Base-by-base conservation (phyloP, 108 stramenopile genomes). In the Nitzschia sp. region DNA sequence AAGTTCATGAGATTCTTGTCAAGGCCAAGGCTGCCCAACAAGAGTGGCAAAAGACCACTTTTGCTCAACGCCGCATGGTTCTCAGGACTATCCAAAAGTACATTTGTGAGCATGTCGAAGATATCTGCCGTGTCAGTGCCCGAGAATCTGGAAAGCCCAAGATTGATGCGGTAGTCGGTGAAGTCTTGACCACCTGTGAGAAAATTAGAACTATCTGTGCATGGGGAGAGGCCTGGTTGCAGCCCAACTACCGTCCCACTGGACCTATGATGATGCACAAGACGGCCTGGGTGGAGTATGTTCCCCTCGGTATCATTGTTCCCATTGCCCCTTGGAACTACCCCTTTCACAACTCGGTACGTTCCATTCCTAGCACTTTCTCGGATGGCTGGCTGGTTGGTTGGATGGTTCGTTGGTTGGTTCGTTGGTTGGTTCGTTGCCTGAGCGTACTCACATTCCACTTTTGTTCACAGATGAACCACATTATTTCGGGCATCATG, bases 241-340 rank as follows among this genome's bases (percentile, higher is more conserved):
- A 69, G 51, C 77, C 77, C 7, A 62, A 76, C 53, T 75, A 74
- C n/a, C 91, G 98, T n/a, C 80, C 81, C 0, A 81, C 86, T 0
- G 94, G 95, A 50, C 90, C 86, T 60, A 83, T 98, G 86, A 93
- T 97, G 94, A 69, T 93, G 80, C 92, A 97, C 82, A 99, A 99
- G 80, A 80, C 68, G 12, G 97, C 94, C 24, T 88, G 93, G 69
- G 97, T 99, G 12, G 96, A 98, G 70, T 99, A 96, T 74, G 92
- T 94, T 14, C 98, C 98, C 0, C 44, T 97, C 44, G 98, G 98
- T 10, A 92, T 99, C 41, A 75, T 99, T 43, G 97, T 95, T 0
- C 88, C 96, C 51, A 98, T 99, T 70, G 98, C 96, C 7, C 98
- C 98, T 7, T 99, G 97, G 97, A 99, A 99, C 67, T 99, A 99